Evolutionary conservation across 2,329 filamentous ascomycete species (phyloP), one percentile per base, ranked within the genome.

Genomic region (Talaromyces sp.): DNA sequence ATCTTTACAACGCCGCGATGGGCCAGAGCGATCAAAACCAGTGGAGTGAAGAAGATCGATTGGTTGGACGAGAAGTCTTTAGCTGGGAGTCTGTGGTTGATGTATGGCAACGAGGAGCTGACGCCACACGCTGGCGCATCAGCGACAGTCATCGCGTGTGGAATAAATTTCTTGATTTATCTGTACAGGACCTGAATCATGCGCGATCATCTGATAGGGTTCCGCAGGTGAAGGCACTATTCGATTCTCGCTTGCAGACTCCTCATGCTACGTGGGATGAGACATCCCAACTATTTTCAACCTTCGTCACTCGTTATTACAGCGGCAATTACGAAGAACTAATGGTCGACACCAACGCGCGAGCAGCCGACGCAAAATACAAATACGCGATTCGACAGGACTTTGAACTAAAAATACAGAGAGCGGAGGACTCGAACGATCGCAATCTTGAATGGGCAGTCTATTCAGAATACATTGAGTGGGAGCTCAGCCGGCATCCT

Each of bases 401-500:
- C 23, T 80, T 82, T 62, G 86, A 89, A 68, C 75, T 80, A 59
- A 79, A 79, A 51, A 69, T 88, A 31, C 77, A 79, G 54, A 78
- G 81, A 58, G 83, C 83, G 0, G 72, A 78, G 31, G 78, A 83
- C 51, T 74, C 78, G n/a, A 78, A 78, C 36, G 85, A 88, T 65
- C 76, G 73, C 60, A 73, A 74, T n/a, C 75, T 78, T 8, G 82
- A 87, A 63, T 85, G 83, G 73, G 73, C 75, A 23, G 75, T 80
- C 3, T 83, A 83, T 65, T 76, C 75, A 4, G 85, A 89, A 60
- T 99, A 99, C 69, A 80, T 98, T 18, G 87, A 91, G 59, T 97
- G 91, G 90, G 95, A 99, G 79, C 83, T 88, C 69, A 80, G 76
- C 18, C 85, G 87, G 70, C 82, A 81, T 65, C 83, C 83, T 67